Evolutionary conservation across 2,329 filamentous ascomycete genomes (phyloP).

Genomic region (Colletotrichum agaves): DNA sequence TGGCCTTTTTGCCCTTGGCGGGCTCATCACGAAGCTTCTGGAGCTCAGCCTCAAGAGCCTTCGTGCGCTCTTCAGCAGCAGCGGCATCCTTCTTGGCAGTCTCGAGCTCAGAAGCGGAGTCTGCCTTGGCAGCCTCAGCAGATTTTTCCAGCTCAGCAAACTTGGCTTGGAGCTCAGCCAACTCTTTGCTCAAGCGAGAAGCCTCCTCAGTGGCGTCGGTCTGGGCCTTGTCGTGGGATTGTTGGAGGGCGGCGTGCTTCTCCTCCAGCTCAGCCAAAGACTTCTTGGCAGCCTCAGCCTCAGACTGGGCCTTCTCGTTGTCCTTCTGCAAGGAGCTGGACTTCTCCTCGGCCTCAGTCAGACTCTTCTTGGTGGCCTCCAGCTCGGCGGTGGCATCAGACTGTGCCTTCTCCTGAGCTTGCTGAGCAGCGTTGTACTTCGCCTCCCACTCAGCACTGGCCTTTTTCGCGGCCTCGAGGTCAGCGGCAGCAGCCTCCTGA

Average conservation of each 20-base stretch:
- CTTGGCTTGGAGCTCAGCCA: constrained; percentile 23
- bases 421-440: constrained; percentile 44
- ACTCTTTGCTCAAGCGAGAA: constrained; percentile 27
- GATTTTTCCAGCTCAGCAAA: constrained; percentile 29
- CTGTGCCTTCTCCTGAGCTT: constrained; percentile 43
- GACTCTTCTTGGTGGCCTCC: constrained; percentile 43
- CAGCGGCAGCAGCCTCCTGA: no score
- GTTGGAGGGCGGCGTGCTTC: constrained; percentile 28
- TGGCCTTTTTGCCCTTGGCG: constrained; percentile 48
- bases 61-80: constrained; percentile 36
- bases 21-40: constrained; percentile 47
- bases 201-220: constrained; percentile 34
- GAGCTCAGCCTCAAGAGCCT: constrained; percentile 39
- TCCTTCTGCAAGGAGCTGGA: constrained; percentile 40
- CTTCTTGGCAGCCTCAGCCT: constrained; percentile 32
- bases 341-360: constrained; percentile 41
- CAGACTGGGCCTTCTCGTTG: constrained; percentile 40
- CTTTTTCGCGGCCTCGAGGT: constrained; percentile 38
- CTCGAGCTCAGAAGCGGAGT: constrained; percentile 26
- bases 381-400: constrained; percentile 47
- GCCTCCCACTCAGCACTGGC: constrained; percentile 46
- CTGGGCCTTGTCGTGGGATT: constrained; percentile 39
- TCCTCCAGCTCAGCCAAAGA: constrained; percentile 37
- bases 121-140: constrained; percentile 14
- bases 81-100: constrained; percentile 34